These are phyloP conservation scores for Neocatenulostroma microsporum DNA, from an alignment of 2,329 filamentous ascomycete genomes.

Conservation along the genomic window DNA sequence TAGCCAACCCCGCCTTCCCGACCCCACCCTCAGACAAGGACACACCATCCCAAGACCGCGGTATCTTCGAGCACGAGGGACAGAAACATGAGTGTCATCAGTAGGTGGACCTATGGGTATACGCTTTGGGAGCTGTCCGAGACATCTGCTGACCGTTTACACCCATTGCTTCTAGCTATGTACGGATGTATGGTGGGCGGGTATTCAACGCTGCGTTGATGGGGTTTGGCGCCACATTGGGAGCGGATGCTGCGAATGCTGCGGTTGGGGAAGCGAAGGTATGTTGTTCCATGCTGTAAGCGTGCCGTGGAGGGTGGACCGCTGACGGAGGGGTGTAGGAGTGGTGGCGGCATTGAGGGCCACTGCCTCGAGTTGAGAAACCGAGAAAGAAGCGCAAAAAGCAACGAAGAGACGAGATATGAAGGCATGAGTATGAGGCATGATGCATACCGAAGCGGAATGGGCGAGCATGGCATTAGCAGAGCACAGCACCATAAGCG, in stretches of 20 bases:
- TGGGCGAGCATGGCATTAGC: no score
- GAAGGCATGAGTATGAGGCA: no score
- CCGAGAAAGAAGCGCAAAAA: no score
- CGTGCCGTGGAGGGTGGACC: neutral
- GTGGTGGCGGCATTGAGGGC: conserved; percentile 14
- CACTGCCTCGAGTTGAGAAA: no score
- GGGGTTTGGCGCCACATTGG: conserved; percentile 24
- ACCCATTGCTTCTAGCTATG: no score
- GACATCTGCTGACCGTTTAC: no score
- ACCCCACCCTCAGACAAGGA: conserved; percentile 21
- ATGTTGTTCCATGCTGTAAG: conserved; percentile 1
- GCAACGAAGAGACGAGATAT: no score
- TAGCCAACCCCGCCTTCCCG: conserved; percentile 13
- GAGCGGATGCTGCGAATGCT: conserved; percentile 24
- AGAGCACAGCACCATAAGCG: no score
- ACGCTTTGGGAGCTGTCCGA: no score
- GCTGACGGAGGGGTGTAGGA: conserved; percentile 11
- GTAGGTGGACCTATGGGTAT: no score
- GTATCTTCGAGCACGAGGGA: conserved; percentile 21
- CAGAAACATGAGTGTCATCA: conserved; percentile 25
- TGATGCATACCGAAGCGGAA: no score
- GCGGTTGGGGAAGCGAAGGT: conserved; percentile 25
- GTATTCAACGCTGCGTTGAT: conserved; percentile 19
- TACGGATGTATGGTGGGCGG: conserved; percentile 25
- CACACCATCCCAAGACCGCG: conserved; percentile 22